phyloP scores from a whole-genome alignment of 257 asterid species.

The Fraxinus americana region DNA sequence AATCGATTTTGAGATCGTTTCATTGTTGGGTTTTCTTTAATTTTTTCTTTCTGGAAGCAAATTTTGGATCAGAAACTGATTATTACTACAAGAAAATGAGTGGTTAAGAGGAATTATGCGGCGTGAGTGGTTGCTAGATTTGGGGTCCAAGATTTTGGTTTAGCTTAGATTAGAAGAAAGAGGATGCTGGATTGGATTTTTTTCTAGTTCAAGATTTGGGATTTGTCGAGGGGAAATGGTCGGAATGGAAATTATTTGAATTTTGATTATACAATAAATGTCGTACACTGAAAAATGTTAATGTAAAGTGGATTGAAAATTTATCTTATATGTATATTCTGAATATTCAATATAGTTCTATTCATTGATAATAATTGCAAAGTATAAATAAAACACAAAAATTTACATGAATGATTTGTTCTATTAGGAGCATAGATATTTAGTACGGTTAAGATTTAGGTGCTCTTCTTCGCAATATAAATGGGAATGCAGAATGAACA shows the following conservation, averaged over 20 bases:
- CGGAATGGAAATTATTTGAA: constrained; percentile 7
- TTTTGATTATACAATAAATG: neutral
- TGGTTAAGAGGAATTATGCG: neutral
- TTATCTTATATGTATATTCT: too few relatives aligned
- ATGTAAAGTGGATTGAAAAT: too few relatives aligned
- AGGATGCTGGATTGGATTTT: constrained; percentile 1
- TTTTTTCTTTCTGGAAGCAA: neutral
- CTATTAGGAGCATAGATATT: too few relatives aligned
- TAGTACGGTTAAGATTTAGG: too few relatives aligned
- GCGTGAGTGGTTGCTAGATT: neutral
- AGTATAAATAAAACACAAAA: too few relatives aligned
- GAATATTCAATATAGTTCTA: too few relatives aligned
- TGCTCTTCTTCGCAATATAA: too few relatives aligned
- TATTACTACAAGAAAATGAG: neutral
- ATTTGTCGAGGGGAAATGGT: constrained; percentile 6
- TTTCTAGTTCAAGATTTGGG: neutral
- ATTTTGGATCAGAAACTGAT: neutral
- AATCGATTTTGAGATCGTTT: constrained; percentile 54
- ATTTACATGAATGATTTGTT: too few relatives aligned
- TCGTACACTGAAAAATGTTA: too few relatives aligned
- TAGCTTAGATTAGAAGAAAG: constrained; percentile 23
- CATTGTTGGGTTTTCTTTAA: constrained; percentile 32
- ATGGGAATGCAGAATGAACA: too few relatives aligned
- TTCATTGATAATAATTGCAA: too few relatives aligned
- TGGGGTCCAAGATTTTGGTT: neutral